Evolutionary conservation across 805 yeast species (phyloP).

Genomic region (Wickerhamiella musiphila): DNA sequence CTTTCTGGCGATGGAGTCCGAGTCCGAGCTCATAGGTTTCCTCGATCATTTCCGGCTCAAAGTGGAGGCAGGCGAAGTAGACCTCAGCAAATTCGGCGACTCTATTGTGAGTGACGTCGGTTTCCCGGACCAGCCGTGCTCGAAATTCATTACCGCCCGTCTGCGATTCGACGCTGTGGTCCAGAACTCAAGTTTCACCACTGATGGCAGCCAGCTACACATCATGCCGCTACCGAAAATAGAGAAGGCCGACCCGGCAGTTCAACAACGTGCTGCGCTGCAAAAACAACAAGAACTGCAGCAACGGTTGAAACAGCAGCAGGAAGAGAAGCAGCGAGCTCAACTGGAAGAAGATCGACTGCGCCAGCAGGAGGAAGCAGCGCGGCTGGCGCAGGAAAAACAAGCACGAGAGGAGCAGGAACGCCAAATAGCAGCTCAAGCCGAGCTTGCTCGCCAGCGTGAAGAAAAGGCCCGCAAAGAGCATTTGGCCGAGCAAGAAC

Average conservation of each 20-base stretch:
- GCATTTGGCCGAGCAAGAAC: too few relatives aligned
- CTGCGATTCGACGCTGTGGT: constrained; percentile 1
- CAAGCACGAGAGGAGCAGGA: constrained; percentile 89
- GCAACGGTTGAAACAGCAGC: background rate
- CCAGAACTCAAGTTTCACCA: background rate
- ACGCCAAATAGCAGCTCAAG: constrained; percentile 40
- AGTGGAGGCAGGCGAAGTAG: constrained; percentile 8
- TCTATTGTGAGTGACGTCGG: constrained; percentile 3
- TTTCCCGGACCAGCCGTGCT: constrained; percentile 1
- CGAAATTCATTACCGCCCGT: constrained; percentile 1
- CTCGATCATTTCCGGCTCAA: constrained; percentile 44
- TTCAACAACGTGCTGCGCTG: background rate
- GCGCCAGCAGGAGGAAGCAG: background rate
- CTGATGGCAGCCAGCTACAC: background rate
- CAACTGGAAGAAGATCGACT: constrained; percentile 1
- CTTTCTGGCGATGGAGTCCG: constrained; percentile 51
- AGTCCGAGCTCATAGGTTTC: constrained; percentile 35
- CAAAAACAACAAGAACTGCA: background rate
- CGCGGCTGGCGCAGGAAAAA: background rate
- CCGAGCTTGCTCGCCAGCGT: constrained; percentile 1
- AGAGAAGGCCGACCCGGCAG: too few relatives aligned
- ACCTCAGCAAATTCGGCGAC: constrained; percentile 10
- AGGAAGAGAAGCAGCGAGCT: background rate
- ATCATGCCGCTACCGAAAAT: background rate
- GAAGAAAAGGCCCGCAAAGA: constrained; percentile 1